Evolutionary conservation across 305 asterid species (phyloP).

Genomic region (Caryopteris hybrid): DNA sequence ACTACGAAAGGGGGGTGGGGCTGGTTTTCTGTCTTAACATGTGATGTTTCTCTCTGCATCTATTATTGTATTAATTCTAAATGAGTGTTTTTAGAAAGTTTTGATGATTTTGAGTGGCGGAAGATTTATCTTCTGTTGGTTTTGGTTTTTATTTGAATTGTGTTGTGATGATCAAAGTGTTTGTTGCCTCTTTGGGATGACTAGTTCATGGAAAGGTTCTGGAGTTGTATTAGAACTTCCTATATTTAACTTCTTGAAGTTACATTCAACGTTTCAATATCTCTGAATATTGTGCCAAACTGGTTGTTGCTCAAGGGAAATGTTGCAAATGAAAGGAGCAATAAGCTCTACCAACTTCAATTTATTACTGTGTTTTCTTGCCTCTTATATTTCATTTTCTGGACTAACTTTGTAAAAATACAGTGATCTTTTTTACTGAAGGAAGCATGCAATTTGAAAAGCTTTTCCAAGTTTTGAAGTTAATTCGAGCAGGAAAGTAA

Average conservation of each 20-base stretch:
- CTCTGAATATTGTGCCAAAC: background rate
- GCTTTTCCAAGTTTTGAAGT: background rate
- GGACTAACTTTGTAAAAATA: too few species aligned
- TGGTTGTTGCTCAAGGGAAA: slow-evolving; percentile 6
- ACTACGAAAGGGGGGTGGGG: slow-evolving; percentile 11
- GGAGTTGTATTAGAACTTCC: slow-evolving; percentile 6
- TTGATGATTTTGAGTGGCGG: too few species aligned
- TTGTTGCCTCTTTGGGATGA: background rate
- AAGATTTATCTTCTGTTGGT: background rate
- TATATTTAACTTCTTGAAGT: background rate
- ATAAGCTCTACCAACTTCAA: background rate
- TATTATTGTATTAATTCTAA: background rate
- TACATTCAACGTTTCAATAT: background rate
- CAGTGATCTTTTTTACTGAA: too few species aligned
- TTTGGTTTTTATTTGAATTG: background rate
- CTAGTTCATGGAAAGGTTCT: background rate
- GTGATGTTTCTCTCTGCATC: slow-evolving; percentile 1
- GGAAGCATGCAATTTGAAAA: too few species aligned
- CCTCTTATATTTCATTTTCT: background rate
- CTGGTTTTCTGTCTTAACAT: too few species aligned
- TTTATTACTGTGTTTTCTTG: background rate
- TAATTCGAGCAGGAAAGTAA: background rate
- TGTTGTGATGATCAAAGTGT: background rate
- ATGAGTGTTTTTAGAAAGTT: too few species aligned
- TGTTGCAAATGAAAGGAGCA: background rate